Evolutionary conservation across 768 basidiomycete genomes (phyloP), one percentile per base, ranked within the genome.

Genomic region (Russula foetens): DNA sequence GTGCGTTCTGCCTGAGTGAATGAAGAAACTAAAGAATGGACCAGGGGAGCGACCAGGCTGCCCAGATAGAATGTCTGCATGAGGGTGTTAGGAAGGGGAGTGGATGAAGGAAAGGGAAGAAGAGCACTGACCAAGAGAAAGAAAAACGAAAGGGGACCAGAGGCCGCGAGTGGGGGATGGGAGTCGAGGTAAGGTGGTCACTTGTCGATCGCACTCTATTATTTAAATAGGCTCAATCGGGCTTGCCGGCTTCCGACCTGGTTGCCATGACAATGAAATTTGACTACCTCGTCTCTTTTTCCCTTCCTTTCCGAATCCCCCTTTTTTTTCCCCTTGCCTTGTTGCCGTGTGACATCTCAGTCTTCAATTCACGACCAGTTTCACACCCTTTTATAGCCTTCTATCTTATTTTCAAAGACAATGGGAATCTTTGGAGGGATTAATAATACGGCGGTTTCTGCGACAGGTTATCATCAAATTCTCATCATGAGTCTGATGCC

Each of bases 11-110:
- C 26, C 39, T 43, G 45, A 55, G 39, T 26, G n/a, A 2, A 19
- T 48, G 35, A 35, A 67, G 58, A 71, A 70, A 73, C 74, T 74
- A 79, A 70, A 66, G 69, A 75, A 46, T 41, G 38, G 67, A 72
- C 75, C 74, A 79, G 75, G 80, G 81, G 81, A 78, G 85, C 86
- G 74, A 78, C 85, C 84, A 75, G 84, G 85, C 85, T 82, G 79
- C 84, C 85, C 80, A 78, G 76, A 59, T 71, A 17, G 15, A n/a
- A 81, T 43, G 38, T 48, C 60, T 62, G 41, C 0, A 23, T 31
- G 24, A 38, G 17, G 12, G 28, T 1, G 6, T 55, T 28, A 50
- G 45, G 43, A 26, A 11, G 9, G 7, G 15, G 11, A 45, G 31
- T 1, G 38, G n/a, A 24, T 14, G 21, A 29, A 17, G 12, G 9